Evolutionary conservation across 768 basidiomycete species (phyloP), one percentile per base, ranked within the genome.

Genomic region (Boletus rubescentipes): DNA sequence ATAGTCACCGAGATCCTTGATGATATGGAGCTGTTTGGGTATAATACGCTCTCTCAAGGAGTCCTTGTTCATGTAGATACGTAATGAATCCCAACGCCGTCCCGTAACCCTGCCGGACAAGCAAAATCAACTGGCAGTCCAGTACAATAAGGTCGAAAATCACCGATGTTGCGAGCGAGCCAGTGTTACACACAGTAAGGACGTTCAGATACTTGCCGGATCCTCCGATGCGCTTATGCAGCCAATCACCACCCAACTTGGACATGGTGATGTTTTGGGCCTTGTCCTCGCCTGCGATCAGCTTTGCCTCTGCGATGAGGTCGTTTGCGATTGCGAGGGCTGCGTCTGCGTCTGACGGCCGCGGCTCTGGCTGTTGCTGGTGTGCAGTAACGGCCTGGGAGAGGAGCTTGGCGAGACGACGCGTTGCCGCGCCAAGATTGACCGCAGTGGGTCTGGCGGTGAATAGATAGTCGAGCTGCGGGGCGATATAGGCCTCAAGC

Each of bases 111-210:
- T 95, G 30, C 39, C n/a, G 61, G n/a, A 50, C 49, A 32, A 44
- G 32, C 31, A 16, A 37, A 39, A 42, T 39, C 39, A 51, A 31
- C 15, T 15, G 43, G 16, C 10, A 40, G 43, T 41, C 30, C 46
- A 48, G 50, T 44, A 62, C 37, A 36, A 54, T 7, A 35, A 5
- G 9, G 2, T 26, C 23, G 49, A 32, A 21, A 41, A 18, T 44
- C 47, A 93, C 93, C 30, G 93, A 96, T 10, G 94, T 97, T 2
- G 96, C 95, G 58, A 98, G 79, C 21, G 89, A 92, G 5, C 95
- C 95, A n/a, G 95, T 98, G 70, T 98, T 98, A 75, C 95, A 98
- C 11, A 98, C 92, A 15, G 95, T 97, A 69, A 97, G 74, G 18
- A 96, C 82, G 65, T 91, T 93, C 53, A 97, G 70, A 36, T 74